A percentile compares a stretch with the other conserved stretches of the same genome.
Evolutionary conservation across 768 basidiomycete genomes (phyloP).

Genomic region (Clitopilus passeckerianus): DNA sequence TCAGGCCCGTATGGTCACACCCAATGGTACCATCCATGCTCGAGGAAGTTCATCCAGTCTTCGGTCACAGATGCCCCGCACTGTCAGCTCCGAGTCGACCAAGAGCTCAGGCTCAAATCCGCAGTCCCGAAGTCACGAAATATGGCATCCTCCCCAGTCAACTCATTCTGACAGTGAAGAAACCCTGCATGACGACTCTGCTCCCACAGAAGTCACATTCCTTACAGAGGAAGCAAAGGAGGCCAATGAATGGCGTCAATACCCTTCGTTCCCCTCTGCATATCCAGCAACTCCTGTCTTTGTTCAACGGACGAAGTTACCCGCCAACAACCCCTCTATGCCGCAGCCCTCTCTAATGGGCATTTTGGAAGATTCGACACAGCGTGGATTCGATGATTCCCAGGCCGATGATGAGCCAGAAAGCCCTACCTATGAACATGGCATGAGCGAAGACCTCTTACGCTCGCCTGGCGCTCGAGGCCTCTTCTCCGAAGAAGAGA

Average conservation of each 20-base stretch:
- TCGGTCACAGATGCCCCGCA: conserved; percentile 6
- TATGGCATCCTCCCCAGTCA: conserved; percentile 60
- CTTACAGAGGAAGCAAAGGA: conserved; percentile 15
- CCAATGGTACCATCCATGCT: not conserved
- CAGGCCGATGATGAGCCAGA: conserved; percentile 54
- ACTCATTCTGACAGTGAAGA: conserved; percentile 32
- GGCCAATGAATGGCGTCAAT: conserved; percentile 67
- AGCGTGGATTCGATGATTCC: conserved; percentile 70
- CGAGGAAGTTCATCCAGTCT: not conserved
- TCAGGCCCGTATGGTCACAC: no score
- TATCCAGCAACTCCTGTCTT: conserved; percentile 69
- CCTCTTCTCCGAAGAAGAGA: conserved; percentile 20
- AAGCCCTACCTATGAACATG: conserved; percentile 53
- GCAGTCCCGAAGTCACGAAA: conserved; percentile 27
- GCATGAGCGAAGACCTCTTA: conserved; percentile 53
- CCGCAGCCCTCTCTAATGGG: conserved; percentile 12
- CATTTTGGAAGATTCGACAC: conserved; percentile 33
- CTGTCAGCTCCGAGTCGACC: not conserved
- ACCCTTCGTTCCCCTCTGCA: conserved; percentile 72
- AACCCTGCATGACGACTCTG: conserved; percentile 6
- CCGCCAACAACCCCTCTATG: not conserved
- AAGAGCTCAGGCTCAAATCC: not conserved
- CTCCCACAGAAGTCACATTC: conserved; percentile 3
- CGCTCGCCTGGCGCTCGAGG: conserved; percentile 26
- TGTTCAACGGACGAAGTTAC: conserved; percentile 5